Base-by-base conservation (phyloP, 2,329 filamentous ascomycete genomes). In the Ophiostoma montium region DNA sequence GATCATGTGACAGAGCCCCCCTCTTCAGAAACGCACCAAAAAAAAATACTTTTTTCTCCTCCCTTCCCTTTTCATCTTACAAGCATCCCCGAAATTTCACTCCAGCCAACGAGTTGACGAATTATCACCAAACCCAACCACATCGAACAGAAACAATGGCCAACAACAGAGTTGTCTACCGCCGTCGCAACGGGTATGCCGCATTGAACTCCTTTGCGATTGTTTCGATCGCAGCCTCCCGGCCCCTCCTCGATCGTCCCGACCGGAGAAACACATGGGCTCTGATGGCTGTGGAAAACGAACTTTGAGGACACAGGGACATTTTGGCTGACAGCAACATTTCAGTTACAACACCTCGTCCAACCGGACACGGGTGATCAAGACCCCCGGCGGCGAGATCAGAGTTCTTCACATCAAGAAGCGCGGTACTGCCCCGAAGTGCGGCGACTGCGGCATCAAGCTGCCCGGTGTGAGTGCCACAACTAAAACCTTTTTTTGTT, bases 401-500 rank as follows among this genome's bases (percentile, higher is more conserved):
- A 83, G 92, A 70, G 83, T 95, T 68, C 85, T 96, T 63, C 90
- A 98, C 84, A 89, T 95, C 78, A 96, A 96, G 86, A 98, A 98
- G 87, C 86, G 83, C 70, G 92, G 89, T 63, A 94, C 88, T 69
- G 85, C 89, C 58, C 92, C 92, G 68, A 98, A 98, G 80, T 98
- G 92, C 70, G 86, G 94, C 80, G 92, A 98, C 80, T 98, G 94
- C 68, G 92, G 92, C 67, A 81, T 80, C 76, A 96, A 96, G 78
- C 84, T 98, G 65, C 81, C 87, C 67, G 92, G 92, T 72, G 89
- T 98, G 86, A 84, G 88, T 27, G 8, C 23, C 23, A 4, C 23
- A n/a, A n/a, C n/a, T n/a, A n/a, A n/a, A n/a, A n/a, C n/a, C 5
- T 27, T 27, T 5, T 8, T 42, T 30, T 31, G 3, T 30, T 5